Conservation (phyloP, 768 basidiomycete species). For the Kwoniella pini region DNA sequence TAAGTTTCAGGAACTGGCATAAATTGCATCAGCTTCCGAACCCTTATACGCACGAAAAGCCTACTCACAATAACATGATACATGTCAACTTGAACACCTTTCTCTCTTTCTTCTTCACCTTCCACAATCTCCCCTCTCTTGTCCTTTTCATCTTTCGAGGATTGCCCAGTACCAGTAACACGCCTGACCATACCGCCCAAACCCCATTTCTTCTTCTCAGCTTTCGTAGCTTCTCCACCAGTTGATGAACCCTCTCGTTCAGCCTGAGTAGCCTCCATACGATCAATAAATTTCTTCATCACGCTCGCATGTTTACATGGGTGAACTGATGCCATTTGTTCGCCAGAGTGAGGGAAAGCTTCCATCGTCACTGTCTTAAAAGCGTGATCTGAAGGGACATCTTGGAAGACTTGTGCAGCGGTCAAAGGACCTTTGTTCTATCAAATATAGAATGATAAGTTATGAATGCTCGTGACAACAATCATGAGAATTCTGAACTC, state of each 20-base stretch:
- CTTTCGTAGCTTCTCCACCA: conserved; percentile 21
- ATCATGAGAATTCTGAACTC: no score
- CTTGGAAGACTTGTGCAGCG: conserved; percentile 91
- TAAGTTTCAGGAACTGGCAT: conserved; percentile 97
- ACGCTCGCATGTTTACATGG: conserved; percentile 98
- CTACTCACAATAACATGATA: conserved; percentile 73
- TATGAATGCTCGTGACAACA: no score
- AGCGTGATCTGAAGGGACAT: conserved; percentile 94
- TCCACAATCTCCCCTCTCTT: conserved; percentile 58
- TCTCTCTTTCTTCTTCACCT: conserved; percentile 60
- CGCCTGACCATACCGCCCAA: conserved; percentile 65
- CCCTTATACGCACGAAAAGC: no score
- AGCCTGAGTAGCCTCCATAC: conserved; percentile 73
- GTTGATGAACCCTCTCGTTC: conserved; percentile 57
- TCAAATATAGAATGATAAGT: no score
- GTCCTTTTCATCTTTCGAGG: conserved; percentile 13
- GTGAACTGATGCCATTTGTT: conserved; percentile 84
- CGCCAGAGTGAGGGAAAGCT: conserved; percentile 88
- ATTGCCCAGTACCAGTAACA: conserved; percentile 60
- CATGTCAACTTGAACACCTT: conserved; percentile 92
- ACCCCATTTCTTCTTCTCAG: conserved; percentile 69
- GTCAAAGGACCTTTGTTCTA: conserved; percentile 87
- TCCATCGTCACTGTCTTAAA: conserved; percentile 99
- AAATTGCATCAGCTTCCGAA: no score
- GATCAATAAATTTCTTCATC: conserved; percentile 99